Evolutionary conservation across 2,329 filamentous ascomycete genomes (phyloP).

Genomic region (Coniochaeta ligniaria): DNA sequence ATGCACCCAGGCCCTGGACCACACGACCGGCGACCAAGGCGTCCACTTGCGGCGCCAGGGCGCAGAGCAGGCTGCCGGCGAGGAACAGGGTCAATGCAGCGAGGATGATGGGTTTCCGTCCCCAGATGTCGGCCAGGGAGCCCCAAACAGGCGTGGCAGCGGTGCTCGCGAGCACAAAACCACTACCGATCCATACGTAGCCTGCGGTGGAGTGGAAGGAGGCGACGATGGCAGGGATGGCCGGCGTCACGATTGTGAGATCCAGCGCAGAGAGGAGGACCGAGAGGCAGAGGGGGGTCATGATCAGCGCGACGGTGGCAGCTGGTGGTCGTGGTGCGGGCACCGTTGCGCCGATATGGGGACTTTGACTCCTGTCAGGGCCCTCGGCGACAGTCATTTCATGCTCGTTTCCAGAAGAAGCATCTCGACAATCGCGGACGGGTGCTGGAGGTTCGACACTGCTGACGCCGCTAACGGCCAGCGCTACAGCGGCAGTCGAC

Average conservation of each 20-base stretch:
- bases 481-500: neutral
- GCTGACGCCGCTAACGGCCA: neutral
- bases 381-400: neutral
- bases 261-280: constrained; percentile 49
- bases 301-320: constrained; percentile 1
- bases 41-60: constrained; percentile 38
- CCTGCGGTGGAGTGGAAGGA: constrained; percentile 60
- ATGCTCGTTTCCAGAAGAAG: neutral
- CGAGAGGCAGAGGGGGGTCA: constrained; percentile 12
- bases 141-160: constrained; percentile 65
- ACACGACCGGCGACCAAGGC: constrained; percentile 48
- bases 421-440: neutral
- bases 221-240: constrained; percentile 56
- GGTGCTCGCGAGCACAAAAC: constrained; percentile 65
- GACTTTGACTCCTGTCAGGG: neutral
- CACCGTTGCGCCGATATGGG: neutral
- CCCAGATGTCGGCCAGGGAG: constrained; percentile 51
- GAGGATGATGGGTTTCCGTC: constrained; percentile 48
- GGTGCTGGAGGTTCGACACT: neutral
- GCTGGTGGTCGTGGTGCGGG: neutral
- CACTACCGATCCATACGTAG: constrained; percentile 72
- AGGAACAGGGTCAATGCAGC: constrained; percentile 44
- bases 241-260: constrained; percentile 58
- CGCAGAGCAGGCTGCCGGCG: constrained; percentile 47
- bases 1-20: constrained; percentile 50